Conservation (phyloP, 169 alveolate species). For the Babesia sp. region DNA sequence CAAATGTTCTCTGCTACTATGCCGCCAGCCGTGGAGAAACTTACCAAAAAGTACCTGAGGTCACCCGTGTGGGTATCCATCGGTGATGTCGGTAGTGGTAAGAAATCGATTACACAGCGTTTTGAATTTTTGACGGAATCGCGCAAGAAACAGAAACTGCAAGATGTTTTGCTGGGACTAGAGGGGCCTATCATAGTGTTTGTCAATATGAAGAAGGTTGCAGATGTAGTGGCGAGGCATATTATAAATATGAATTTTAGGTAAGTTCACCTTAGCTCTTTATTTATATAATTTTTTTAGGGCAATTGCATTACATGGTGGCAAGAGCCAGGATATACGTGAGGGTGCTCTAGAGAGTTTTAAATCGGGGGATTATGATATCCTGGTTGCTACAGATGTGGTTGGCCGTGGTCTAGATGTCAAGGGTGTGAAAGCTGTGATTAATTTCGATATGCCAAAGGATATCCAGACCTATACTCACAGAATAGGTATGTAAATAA, state of each 20-base stretch:
- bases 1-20: conserved; percentile 96
- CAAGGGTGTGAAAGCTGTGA: conserved; percentile 92
- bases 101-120: conserved; percentile 88
- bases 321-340: conserved; percentile 90
- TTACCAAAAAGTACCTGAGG: conserved; percentile 89
- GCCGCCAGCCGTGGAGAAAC: conserved; percentile 91
- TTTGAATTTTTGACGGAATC: conserved; percentile 88
- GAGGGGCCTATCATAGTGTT: conserved; percentile 94
- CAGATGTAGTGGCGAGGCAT: conserved; percentile 85
- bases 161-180: conserved; percentile 67
- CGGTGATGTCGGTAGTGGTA: conserved; percentile 95
- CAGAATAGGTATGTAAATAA: conserved; percentile 80
- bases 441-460: conserved; percentile 98
- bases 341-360: conserved; percentile 89
- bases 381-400: conserved; percentile 97
- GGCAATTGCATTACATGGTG: conserved; percentile 90
- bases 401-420: conserved; percentile 98
- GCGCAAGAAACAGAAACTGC: conserved; percentile 77
- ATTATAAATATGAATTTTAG: conserved; percentile 79
- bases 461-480: conserved; percentile 93
- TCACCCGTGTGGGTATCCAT: conserved; percentile 89
- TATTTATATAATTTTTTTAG: background rate
- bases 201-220: conserved; percentile 91
- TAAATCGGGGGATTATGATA: conserved; percentile 87
- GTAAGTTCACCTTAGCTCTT: conserved; percentile 17